These are phyloP conservation scores for Coemansia sp. DNA, from an alignment of 192 early-diverging fungal species.

Conservation along the genomic window DNA sequence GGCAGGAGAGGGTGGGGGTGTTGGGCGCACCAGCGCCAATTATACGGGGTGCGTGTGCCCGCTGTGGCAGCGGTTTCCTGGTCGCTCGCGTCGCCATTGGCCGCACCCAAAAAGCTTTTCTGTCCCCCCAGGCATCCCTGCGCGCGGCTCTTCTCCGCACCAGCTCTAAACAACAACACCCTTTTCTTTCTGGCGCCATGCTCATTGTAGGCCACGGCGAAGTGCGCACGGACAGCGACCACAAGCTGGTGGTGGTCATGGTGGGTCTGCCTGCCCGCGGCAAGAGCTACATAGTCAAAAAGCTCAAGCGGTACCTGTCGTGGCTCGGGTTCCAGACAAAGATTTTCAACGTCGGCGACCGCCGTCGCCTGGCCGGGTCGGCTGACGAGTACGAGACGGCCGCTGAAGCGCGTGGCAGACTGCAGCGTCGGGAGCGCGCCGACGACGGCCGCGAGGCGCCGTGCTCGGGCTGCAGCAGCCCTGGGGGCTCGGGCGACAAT, in stretches of 20 bases:
- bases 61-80: too few relatives aligned
- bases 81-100: too few relatives aligned
- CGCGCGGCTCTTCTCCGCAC: constrained; percentile 1
- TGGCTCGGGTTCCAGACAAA: constrained; percentile 76
- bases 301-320: constrained; percentile 83
- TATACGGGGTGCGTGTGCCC: too few relatives aligned
- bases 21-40: too few relatives aligned
- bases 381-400: constrained; percentile 19
- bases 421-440: not conserved
- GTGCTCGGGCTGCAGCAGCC: constrained; percentile 42
- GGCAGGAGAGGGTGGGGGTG: too few relatives aligned
- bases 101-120: too few relatives aligned
- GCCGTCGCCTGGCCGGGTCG: constrained; percentile 65
- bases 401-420: not conserved
- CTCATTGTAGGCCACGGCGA: constrained; percentile 45
- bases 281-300: constrained; percentile 95
- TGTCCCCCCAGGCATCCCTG: too few relatives aligned
- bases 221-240: constrained; percentile 66
- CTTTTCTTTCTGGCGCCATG: constrained; percentile 4
- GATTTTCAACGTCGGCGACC: constrained; percentile 94
- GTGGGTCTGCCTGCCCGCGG: constrained; percentile 94
- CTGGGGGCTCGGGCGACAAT: not conserved
- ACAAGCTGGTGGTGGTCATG: constrained; percentile 93
- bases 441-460: not conserved
- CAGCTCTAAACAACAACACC: not conserved